Evolutionary conservation across 805 yeast genomes (phyloP), one percentile per base, ranked within the genome.

Genomic region (Candida hungchunana): DNA sequence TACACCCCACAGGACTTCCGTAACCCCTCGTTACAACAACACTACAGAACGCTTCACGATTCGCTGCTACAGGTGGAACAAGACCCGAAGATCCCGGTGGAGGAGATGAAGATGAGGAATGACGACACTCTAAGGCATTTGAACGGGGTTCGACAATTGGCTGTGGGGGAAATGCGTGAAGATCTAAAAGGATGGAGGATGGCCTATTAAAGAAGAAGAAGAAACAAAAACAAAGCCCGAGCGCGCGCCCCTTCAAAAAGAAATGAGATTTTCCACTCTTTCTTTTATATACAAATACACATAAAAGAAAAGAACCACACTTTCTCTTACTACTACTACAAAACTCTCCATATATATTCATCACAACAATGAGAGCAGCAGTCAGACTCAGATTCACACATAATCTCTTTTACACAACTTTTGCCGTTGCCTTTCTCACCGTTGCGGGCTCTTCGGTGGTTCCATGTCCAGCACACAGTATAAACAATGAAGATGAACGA

Each of bases 11-110:
- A 56, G 6, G 71, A 76, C 9, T 79, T 65, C 47, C 67, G 69
- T 16, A 84, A 83, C 50, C 94, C 95, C 0, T 62, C 71, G 4
- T 56, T 87, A 26, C 77, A 77, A 42, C 80, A 79, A 66, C 83
- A 79, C 50, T 79, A 75, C 56, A 71, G 73, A 39, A 60, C 78
- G 0, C 56, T 87, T 14, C 79, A 81, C 48, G 81, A 82, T 34
- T 73, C 75, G 38, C 66, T 84, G 13, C 59, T 87, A 32, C 89
- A 83, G 47, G 66, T 66, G 15, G 76, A 71, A 16, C 50, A 40
- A 26, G 41, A 40, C 18, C 34, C 38, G 3, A 15, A 28, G 8
- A 9, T 9, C 12, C 7, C 3, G 15, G 15, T 12, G 44, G 21
- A 6, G 11, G 50, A 44, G 13, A 15, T 9, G 7, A 26, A 43